Evolutionary conservation across 108 stramenopile species (phyloP).

Genomic region (Cyclotella kingstonii): DNA sequence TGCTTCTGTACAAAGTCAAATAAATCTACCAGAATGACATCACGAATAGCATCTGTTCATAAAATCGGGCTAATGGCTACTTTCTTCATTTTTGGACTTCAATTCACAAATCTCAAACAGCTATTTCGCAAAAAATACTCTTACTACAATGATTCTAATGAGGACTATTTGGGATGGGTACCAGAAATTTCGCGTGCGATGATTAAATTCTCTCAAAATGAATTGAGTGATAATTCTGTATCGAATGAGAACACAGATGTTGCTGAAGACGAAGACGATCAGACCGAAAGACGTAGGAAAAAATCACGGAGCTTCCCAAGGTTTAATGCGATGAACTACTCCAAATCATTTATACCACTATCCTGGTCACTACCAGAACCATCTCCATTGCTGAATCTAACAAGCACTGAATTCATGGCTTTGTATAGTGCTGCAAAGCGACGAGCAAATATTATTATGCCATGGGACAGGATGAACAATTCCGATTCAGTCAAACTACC

Average conservation of each 20-base stretch:
- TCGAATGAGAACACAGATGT: neutral
- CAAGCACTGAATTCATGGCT: constrained; percentile 40
- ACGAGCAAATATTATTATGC: constrained; percentile 8
- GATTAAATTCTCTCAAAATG: neutral
- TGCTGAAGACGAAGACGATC: neutral
- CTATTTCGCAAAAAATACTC: constrained; percentile 5
- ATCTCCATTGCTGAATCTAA: constrained; percentile 2
- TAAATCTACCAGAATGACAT: constrained; percentile 5
- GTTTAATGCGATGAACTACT: constrained; percentile 15
- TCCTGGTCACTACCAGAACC: constrained; percentile 42
- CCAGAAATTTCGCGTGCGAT: constrained; percentile 6
- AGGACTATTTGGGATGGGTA: constrained; percentile 9
- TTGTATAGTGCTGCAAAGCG: constrained; percentile 35
- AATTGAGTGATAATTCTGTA: neutral
- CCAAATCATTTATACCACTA: constrained; percentile 16
- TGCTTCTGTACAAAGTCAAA: too few relatives aligned
- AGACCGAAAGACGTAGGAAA: neutral
- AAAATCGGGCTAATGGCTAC: constrained; percentile 3
- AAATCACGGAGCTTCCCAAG: neutral
- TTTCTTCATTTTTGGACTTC: constrained; percentile 27
- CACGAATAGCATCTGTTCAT: constrained; percentile 1
- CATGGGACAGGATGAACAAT: constrained; percentile 23
- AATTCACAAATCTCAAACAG: constrained; percentile 2
- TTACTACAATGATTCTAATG: neutral
- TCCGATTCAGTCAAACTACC: constrained; percentile 20